Base-by-base conservation (phyloP, 768 basidiomycete genomes). In the Panaeolus papilionaceus region DNA sequence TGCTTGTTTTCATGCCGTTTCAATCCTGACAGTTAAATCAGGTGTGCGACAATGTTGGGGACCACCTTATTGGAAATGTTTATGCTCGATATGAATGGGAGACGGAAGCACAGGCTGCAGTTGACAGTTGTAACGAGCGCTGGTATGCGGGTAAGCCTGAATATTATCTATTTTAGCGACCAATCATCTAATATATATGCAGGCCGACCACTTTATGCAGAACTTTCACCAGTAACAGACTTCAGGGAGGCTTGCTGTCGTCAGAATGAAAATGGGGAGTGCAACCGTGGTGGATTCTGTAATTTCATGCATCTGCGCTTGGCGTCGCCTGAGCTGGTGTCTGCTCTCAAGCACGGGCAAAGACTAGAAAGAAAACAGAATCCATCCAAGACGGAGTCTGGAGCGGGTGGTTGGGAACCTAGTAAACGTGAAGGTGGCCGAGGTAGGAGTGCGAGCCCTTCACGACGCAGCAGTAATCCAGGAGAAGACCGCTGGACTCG, bases 11-110 rank as follows among this genome's bases (percentile, higher is more conserved):
- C 26, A 44, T 42, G 42, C 18, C 38, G 38, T 54, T 28, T 62
- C 61, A 26, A 63, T 33, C 10, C 33, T 62, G n/a, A 58, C 66
- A n/a, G 6, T 18, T 68, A 65, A 62, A 65, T 40, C 64, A 93
- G 92, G 92, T 99, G 12, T 99, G 97, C 75, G 97, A 99, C 81
- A 99, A 99, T 75, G 96, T 99, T 39, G 98, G 98, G n/a, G 98
- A 99, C 76, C 97, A 99, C 76, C 84, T 99, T 28, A 94, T 97
- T 74, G 96, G 96, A 26, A 98, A 98, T 73, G 97, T 99, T 2
- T 99, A 99, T 76, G 97, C 96, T 4, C 89, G 97, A 26, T 99
- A 94, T 75, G 97, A 99, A 75, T 98, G 95, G 96, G 97, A 99
- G 80, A 96, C 96, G 0, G 97, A 99, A 77, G 97, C 97, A 9